Base-by-base conservation (phyloP, 768 basidiomycete genomes). In the Phaeolepiota aurea region DNA sequence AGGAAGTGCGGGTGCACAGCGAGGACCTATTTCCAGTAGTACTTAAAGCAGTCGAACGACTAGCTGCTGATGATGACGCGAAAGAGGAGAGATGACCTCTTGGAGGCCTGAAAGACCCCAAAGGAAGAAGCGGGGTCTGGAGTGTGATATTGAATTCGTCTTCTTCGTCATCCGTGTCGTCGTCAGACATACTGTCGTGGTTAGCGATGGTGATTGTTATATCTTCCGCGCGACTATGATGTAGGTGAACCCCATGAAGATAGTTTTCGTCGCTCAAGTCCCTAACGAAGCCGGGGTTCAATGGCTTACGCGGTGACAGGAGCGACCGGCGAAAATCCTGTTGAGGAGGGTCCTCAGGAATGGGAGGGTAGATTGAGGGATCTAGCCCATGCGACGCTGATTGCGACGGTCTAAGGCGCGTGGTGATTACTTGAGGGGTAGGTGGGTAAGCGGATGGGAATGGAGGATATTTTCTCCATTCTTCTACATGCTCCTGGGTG, bases 371-470 rank as follows among this genome's bases (percentile, higher is more conserved):
- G 20, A 50, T 53, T 16, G 44, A 38, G 4, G 51, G 42, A 10
- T 52, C 20, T n/a, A 50, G 43, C 13, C 48, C 20, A 13, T 38
- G 14, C 42, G 53, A 44, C 56, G 62, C 35, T 65, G 61, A 18
- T 16, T 34, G 14, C 34, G 2, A 46, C 40, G 7, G 15, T 9
- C 12, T 7, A 35, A 57, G 43, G 14, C 53, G 56, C 18, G 64
- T 50, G 2, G 66, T 56, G 13, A 58, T 56, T 15, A 62, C 62
- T n/a, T 76, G 48, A 9, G 82, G 83, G 11, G 81, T 85, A 0
- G 81, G 68, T 5, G 83, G 84, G 51, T 87, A 87, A 22, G 85
- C 85, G 3, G 85, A 77, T 20, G 85, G 85, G 39, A 86, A 80
- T 13, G 79, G 66, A 10, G 83, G 83, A 48, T 86, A 87, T 53